Base-by-base conservation (phyloP, 768 basidiomycete species). In the Boletus vermiculosoides region DNA sequence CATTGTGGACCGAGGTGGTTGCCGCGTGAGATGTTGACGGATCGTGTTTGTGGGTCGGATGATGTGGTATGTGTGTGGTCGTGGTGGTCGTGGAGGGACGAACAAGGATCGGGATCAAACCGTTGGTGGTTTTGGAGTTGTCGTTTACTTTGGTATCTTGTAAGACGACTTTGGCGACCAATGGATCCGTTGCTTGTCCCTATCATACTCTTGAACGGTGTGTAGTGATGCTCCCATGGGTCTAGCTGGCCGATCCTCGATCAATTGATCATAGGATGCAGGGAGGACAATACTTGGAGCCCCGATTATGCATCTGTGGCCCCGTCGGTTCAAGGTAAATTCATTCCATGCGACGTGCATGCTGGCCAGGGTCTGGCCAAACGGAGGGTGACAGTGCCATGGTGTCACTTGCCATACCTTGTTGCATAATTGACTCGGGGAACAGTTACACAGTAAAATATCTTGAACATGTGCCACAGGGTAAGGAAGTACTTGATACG, bases 1-100 rank as follows among this genome's bases (percentile, higher is more conserved):
- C 67, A 47, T 46, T 54, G 56, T 62, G 54, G 56, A 58, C 64
- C 55, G 59, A 61, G 56, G 31, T 52, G 60, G 57, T 59, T 57
- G 50, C 48, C 46, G 50, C 50, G 51, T 50, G 56, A 31, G 47
- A 61, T 34, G 53, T 58, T 50, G 57, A 45, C 33, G 60, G 61
- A 52, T 65, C 15, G 57, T 57, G 52, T 45, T 42, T 58, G 61
- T 50, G 47, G 45, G 60, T 55, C 18, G 58, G 55, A 50, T 63
- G 63, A 28, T 47, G 54, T 57, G 65, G 25, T 34, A 46, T 51
- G 49, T 52, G 50, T 20, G 51, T 47, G 42, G 46, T 41, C 36
- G 52, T 60, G 18, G 56, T 28, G 28, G 30, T 44, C 25, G 49
- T 50, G 5, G 50, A 23, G 52, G 57, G 61, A 59, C 22, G 41